Evolutionary conservation across 164 flowering plant genomes (phyloP), one percentile per base, ranked within the genome.

Genomic region (Protea cynaroides): DNA sequence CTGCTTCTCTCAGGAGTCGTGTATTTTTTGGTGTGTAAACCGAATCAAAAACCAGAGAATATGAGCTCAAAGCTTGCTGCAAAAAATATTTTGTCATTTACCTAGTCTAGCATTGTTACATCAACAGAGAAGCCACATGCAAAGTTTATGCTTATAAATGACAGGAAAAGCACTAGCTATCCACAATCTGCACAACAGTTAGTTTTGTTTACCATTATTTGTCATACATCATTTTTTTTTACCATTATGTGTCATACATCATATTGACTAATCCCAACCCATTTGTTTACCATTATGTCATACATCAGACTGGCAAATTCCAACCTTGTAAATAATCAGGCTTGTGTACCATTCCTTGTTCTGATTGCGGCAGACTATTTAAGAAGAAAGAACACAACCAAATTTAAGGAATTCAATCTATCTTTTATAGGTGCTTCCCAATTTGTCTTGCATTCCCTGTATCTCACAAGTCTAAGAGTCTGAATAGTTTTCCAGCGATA

Each of bases 21-120:
- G 99, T 95, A 52, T 83, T 74, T 83, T 82, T 90, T 0, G 99
- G 99, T 11, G 98, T 88, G 79, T 95, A 95, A 38, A 95, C 85
- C 17, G 96, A 96, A 78, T 95, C 98, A 22, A 95, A 95, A 34
- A 90, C 98, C 62, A 92, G 78, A 7, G 85, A 67, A 52, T 95
- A 95, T 23, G 66, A 57, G 50, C 67, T 72, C 69, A 95, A 78
- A 49, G 86, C 95, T 60, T 82, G 71, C 98, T 95, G 96, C 75
- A 67, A 8, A 37, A 29, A 37, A 57, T 15, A n/a, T 8, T 18
- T 14, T 25, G n/a, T 8, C 17, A 22, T 17, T 49, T 12, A 3
- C 3, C 19, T 49, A 15, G 19, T 18, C 7, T 18, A 12, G 19
- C 19, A 49, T 4, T 49, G 14, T 18, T 13, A 49, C 17, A 49